Evolutionary conservation across 2,329 filamentous ascomycete genomes (phyloP).

Genomic region (Verticillium dahliae): DNA sequence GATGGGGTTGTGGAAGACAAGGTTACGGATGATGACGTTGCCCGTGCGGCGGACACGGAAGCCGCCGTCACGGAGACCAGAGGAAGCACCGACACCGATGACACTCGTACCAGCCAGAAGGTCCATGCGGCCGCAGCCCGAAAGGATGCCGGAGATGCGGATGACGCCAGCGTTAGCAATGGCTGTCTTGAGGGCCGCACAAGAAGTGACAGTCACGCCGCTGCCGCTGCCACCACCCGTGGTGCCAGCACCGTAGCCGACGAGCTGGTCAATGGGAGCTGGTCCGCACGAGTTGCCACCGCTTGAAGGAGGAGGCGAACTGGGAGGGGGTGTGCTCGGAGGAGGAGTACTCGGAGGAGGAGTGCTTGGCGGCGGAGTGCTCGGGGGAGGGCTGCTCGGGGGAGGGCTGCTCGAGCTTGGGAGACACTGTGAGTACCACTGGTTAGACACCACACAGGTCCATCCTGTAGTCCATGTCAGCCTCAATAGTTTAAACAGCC

Average conservation of each 20-base stretch:
- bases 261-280: conserved; percentile 16
- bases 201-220: conserved; percentile 36
- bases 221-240: conserved; percentile 38
- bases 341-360: background rate
- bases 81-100: conserved; percentile 39
- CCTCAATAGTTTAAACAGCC: conserved; percentile 1
- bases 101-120: conserved; percentile 43
- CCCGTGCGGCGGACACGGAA: conserved; percentile 37
- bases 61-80: conserved; percentile 36
- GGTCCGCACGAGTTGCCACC: conserved; percentile 8
- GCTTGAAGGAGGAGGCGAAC: background rate
- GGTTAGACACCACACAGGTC: conserved; percentile 16
- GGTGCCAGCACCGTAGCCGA: conserved; percentile 29
- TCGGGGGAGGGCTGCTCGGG: background rate
- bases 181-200: conserved; percentile 30
- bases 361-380: background rate
- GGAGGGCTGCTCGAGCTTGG: background rate
- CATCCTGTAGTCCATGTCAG: conserved; percentile 4
- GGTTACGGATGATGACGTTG: conserved; percentile 52
- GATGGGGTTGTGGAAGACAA: conserved; percentile 42
- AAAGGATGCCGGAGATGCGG: conserved; percentile 36
- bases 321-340: background rate
- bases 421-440: conserved; percentile 21
- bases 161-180: conserved; percentile 33
- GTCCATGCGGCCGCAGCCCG: conserved; percentile 33